A percentile compares a stretch with the other conserved stretches of the same genome.
phyloP scores from a whole-genome alignment of 257 asterid genomes.

The Nicotiana obtusifolia region DNA sequence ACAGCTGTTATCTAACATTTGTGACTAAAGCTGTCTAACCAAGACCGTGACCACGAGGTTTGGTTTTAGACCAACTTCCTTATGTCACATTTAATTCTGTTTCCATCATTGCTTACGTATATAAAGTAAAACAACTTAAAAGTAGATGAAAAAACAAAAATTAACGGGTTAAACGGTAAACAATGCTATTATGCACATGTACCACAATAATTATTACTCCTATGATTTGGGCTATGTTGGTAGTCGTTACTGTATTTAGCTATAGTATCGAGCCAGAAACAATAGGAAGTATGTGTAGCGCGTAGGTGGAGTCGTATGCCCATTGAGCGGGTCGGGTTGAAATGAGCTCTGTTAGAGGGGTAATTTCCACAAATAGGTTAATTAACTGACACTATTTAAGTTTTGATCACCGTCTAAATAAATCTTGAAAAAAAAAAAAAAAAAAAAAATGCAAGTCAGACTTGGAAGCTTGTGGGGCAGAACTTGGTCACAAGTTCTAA shows the following conservation, averaged over 20 bases:
- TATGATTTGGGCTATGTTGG: neutral
- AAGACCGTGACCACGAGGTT: neutral
- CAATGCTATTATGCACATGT: neutral
- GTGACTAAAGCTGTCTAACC: slow-evolving; percentile 4
- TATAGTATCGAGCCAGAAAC: no score
- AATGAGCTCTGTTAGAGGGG: no score
- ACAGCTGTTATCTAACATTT: neutral
- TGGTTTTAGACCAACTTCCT: neutral
- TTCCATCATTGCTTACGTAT: slow-evolving; percentile 24
- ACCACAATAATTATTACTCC: neutral
- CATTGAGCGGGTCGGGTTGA: neutral
- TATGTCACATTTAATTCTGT: slow-evolving; percentile 4
- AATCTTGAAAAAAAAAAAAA: no score
- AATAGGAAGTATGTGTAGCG: neutral
- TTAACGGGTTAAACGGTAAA: no score
- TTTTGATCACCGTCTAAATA: no score
- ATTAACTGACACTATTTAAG: no score
- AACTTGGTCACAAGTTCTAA: no score
- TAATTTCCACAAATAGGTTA: no score
- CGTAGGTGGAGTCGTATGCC: neutral
- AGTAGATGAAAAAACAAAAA: neutral
- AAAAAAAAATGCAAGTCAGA: no score
- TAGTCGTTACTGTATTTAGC: no score
- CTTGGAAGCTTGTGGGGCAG: no score
- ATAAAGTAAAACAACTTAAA: neutral